These are phyloP conservation scores for Trichoderma erinaceum DNA, from an alignment of 495 filamentous ascomycete genomes.

Conservation along the genomic window DNA sequence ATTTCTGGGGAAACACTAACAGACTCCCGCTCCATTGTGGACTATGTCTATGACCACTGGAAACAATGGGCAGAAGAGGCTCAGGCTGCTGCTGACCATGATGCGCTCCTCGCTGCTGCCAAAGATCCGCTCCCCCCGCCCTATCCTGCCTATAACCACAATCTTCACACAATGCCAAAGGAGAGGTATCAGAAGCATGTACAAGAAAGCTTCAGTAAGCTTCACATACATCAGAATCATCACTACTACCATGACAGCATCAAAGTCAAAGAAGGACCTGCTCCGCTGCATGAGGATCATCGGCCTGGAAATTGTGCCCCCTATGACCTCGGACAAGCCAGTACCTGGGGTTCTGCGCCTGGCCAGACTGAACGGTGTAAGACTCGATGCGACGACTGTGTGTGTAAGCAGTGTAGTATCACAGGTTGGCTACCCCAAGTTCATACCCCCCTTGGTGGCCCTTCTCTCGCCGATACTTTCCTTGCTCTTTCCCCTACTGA, in stretches of 20 bases:
- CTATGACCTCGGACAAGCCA: neutral
- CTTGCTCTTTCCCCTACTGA: no score
- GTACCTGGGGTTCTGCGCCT: neutral
- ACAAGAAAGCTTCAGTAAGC: neutral
- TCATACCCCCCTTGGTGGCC: neutral
- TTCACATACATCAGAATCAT: neutral
- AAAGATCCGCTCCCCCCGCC: neutral
- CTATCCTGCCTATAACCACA: conserved; percentile 1
- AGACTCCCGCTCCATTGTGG: neutral
- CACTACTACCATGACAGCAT: neutral
- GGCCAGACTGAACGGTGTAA: neutral
- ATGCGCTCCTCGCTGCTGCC: neutral
- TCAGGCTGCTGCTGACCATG: neutral
- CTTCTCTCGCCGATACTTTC: no score
- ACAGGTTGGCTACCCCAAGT: conserved; percentile 7
- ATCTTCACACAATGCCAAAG: neutral
- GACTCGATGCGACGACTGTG: neutral
- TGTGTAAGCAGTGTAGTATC: neutral
- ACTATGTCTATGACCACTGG: neutral
- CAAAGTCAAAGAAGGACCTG: neutral
- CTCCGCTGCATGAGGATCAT: neutral
- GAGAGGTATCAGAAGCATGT: neutral
- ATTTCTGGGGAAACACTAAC: neutral
- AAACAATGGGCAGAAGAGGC: neutral
- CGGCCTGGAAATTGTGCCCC: neutral